phyloP scores from a whole-genome alignment of 768 basidiomycete species.

The Galerina sulciceps region DNA sequence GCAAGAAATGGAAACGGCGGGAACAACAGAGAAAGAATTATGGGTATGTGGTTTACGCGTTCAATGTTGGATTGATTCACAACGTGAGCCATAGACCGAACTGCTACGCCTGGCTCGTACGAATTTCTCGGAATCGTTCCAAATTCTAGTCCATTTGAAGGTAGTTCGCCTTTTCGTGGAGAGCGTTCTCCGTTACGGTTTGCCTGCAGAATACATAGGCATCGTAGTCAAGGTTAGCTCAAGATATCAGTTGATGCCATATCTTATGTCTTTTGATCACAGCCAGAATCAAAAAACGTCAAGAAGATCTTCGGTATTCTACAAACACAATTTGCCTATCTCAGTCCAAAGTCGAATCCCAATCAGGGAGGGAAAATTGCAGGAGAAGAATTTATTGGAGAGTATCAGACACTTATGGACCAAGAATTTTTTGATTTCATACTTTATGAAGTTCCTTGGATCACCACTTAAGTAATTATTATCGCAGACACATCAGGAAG shows the following conservation, averaged over 20 bases:
- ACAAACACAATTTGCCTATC: conserved; percentile 80
- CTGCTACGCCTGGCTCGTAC: conserved; percentile 88
- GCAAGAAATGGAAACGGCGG: conserved; percentile 79
- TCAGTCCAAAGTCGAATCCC: conserved; percentile 68
- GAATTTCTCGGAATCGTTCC: conserved; percentile 97
- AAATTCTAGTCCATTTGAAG: conserved; percentile 92
- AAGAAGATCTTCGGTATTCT: conserved; percentile 79
- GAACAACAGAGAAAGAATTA: conserved; percentile 90
- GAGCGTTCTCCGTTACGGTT: conserved; percentile 92
- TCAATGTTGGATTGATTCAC: not conserved
- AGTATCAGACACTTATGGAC: conserved; percentile 92
- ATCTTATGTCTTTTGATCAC: not conserved
- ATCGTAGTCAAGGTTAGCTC: conserved; percentile 72
- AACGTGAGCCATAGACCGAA: conserved; percentile 68
- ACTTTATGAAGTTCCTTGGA: conserved; percentile 91
- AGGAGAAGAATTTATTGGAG: conserved; percentile 75
- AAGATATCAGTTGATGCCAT: not conserved
- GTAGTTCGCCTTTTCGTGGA: conserved; percentile 91
- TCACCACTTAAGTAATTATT: conserved; percentile 54
- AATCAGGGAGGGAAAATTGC: conserved; percentile 46
- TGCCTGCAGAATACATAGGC: conserved; percentile 90
- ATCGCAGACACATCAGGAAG: conserved; percentile 16
- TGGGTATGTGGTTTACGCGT: conserved; percentile 66
- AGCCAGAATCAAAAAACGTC: conserved; percentile 88
- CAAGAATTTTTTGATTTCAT: conserved; percentile 97